Base-by-base conservation (phyloP, 148 eudicot species). In the Mesembryanthemum crystallinum region DNA sequence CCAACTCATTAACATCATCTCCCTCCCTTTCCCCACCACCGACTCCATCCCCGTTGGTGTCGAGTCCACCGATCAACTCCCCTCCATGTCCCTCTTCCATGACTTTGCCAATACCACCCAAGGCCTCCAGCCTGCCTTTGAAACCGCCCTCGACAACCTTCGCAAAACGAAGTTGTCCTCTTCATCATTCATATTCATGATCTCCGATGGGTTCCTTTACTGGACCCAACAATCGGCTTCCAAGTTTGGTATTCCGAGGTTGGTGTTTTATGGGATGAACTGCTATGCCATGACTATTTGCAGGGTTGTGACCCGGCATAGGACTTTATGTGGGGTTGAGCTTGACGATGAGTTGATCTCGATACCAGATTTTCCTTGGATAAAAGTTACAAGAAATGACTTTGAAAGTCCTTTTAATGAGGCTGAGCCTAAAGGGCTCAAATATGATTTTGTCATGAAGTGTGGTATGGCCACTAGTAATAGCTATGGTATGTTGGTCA, bases 41-140 rank as follows among this genome's bases (percentile, higher is more conserved):
- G 39, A 28, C 8, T 8, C 1, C 42, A 82, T 10, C 85, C 88
- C 0, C 20, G 14, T 21, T 15, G 87, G 87, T 0, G 33, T 82
- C 4, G 91, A 90, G 73, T 86, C 87, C 85, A 88, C 94, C 8
- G 94, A 90, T 68, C 80, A 69, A 32, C 87, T 90, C 43, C 91
- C 89, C 0, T 83, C 88, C 72, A 88, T 90, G 82, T 84, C 88
- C 7, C 88, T 81, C 62, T 85, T 88, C 63, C 13, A 72, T 12
- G 72, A 82, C 0, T 90, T 90, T 45, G 84, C 74, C 55, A 7
- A 7, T 13, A 37, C 66, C 6, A 18, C 20, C 23, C 86, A 85
- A 43, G 80, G 39, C 51, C 82, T 88, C 79, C 84, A 83, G 59
- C 92, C 84, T 0, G 15, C 63, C 61, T 89, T 89, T 21, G 91